Conservation (phyloP, 2,329 filamentous ascomycete species). For the Fusarium chlamydosporum region DNA sequence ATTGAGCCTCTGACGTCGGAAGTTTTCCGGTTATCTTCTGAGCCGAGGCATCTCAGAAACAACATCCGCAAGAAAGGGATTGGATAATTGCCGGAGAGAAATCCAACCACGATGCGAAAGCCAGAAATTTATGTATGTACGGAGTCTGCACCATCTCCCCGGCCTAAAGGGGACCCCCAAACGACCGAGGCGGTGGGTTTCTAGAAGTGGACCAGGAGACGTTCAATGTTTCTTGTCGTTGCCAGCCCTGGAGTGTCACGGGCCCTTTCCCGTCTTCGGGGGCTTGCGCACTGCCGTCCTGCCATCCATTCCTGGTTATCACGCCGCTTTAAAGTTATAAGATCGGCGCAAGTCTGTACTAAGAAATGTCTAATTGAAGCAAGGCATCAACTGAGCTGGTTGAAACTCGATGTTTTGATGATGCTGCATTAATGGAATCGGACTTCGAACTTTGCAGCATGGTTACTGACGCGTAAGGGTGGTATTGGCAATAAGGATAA, state of each 20-base stretch:
- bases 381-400: slow-evolving; percentile 19
- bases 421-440: slow-evolving; percentile 1
- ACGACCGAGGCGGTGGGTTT: slow-evolving; percentile 47
- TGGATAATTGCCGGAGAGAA: slow-evolving; percentile 19
- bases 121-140: slow-evolving; percentile 9
- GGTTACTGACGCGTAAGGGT: slow-evolving; percentile 9
- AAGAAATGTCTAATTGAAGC: slow-evolving; percentile 20
- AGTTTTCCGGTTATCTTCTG: slow-evolving; percentile 25
- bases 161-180: slow-evolving; percentile 46
- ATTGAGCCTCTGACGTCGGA: slow-evolving; percentile 30
- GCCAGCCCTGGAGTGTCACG: slow-evolving; percentile 34
- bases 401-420: neutral
- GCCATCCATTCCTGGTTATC: slow-evolving; percentile 6
- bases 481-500: neutral
- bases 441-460: slow-evolving; percentile 6
- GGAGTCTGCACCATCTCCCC: slow-evolving; percentile 41
- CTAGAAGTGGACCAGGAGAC: slow-evolving; percentile 38
- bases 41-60: slow-evolving; percentile 44
- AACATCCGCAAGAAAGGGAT: slow-evolving; percentile 32
- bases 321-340: slow-evolving; percentile 37
- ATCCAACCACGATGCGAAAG: slow-evolving; percentile 19
- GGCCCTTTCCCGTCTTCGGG: slow-evolving; percentile 29
- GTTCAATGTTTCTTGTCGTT: slow-evolving; percentile 24
- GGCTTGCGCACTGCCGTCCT: slow-evolving; percentile 32
- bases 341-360: slow-evolving; percentile 14